Evolutionary conservation across 73 alveolate species (phyloP).

Genomic region (Tetrahymena elliotti): DNA sequence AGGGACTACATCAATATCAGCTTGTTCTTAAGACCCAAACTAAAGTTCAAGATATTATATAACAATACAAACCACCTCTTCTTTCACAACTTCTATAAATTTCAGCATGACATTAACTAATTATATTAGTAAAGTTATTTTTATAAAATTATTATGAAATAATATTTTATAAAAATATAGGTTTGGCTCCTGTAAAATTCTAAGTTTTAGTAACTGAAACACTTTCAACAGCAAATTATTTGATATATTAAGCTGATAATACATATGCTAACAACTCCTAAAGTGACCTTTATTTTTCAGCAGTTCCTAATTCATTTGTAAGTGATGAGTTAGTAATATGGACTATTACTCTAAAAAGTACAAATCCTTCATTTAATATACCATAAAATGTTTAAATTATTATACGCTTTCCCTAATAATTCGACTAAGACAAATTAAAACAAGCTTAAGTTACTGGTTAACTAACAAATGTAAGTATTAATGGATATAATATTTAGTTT

Average conservation of each 20-base stretch:
- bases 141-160: background rate
- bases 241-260: background rate
- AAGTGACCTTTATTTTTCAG: background rate
- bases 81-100: background rate
- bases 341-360: background rate
- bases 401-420: background rate
- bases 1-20: background rate
- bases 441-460: background rate
- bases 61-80: background rate
- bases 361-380: background rate
- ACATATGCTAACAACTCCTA: background rate
- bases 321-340: background rate
- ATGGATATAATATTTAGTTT: background rate
- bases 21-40: background rate
- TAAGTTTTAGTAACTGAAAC: background rate
- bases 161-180: background rate
- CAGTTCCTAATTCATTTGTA: background rate
- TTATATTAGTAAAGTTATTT: background rate
- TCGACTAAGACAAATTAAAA: background rate
- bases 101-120: background rate
- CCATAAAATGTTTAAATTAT: background rate
- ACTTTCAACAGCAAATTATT: background rate
- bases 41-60: background rate
- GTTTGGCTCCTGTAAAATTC: background rate
- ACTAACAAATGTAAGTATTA: background rate